Evolutionary conservation across 306 rosid species (phyloP), one percentile per base, ranked within the genome.

Genomic region (Astragalus glycyphyllos): DNA sequence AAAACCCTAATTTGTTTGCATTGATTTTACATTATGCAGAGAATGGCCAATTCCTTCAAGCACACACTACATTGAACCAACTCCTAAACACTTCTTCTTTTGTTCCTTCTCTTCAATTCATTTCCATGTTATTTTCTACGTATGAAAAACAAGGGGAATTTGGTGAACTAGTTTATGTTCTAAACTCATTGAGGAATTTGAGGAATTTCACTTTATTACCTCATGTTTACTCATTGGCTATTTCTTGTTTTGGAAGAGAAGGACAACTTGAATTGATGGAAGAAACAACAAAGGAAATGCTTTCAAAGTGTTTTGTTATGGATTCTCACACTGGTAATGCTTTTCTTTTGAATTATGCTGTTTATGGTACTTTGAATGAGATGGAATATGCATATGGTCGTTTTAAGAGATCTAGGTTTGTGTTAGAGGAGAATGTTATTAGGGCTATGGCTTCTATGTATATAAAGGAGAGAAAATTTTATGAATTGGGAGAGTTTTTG

Each of bases 191-290:
- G 23, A 20, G 23, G 23, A 72, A 73, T 57, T 60, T 68, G 8
- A 86, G 88, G 67, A 78, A 84, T 58, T 76, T 80, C 35, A 35
- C 79, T 60, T 73, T 77, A 34, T 76, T 86, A 14, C 96, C 96
- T 46, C 77, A 68, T 62, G 88, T 83, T 40, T 93, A 80, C 83
- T 80, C 86, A 31, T 73, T 86, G 41, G 98, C 98, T 60, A 78
- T 93, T 16, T 74, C 90, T 40, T 87, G 89, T 76, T 87, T 90
- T 80, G 97, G 96, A 57, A 84, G 80, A 74, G 81, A 81, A 58
- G 92, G 94, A 5, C 92, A 94, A 72, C 79, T 87, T 63, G 77
- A 83, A 69, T 71, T 90, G 87, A 88, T 94, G 98, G 97, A 94
- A 68, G 73, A 57, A 9, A 61, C 87, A n/a, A 15, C 86, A 68